Conservation (phyloP, 1,139 yeast species). For the Pichia sp. region DNA sequence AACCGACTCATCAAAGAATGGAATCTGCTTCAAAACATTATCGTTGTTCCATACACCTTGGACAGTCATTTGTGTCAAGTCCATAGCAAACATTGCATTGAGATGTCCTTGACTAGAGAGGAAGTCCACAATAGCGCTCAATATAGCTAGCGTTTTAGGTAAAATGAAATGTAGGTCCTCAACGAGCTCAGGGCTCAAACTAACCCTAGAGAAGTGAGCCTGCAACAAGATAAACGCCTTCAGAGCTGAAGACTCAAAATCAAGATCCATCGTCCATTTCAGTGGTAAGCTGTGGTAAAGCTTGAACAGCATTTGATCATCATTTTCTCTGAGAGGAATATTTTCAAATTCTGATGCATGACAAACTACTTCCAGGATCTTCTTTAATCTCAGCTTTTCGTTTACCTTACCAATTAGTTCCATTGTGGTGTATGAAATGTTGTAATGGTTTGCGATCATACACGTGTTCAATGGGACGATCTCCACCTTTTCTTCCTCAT, state of each 20-base stretch:
- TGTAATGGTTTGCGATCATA: constrained; percentile 68
- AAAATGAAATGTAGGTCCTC: constrained; percentile 52
- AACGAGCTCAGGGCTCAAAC: constrained; percentile 51
- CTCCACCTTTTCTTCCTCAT: constrained; percentile 34
- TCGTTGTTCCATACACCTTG: constrained; percentile 87
- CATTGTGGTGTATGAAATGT: constrained; percentile 59
- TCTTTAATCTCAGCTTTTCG: constrained; percentile 50
- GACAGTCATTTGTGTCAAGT: constrained; percentile 78
- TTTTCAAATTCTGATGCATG: constrained; percentile 64
- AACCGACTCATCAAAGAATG: constrained; percentile 51
- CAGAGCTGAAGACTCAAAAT: constrained; percentile 48
- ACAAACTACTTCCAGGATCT: constrained; percentile 58
- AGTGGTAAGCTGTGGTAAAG: constrained; percentile 59
- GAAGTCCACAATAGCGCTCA: constrained; percentile 67
- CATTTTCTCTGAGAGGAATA: constrained; percentile 56
- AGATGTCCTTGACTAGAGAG: constrained; percentile 75
- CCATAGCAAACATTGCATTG: constrained; percentile 80
- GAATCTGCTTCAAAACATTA: constrained; percentile 74
- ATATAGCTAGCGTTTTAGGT: constrained; percentile 39
- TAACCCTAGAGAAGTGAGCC: constrained; percentile 68
- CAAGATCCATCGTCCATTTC: constrained; percentile 34
- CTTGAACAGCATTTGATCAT: constrained; percentile 39
- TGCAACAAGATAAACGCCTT: constrained; percentile 75
- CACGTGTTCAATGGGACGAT: constrained; percentile 63
- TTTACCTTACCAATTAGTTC: constrained; percentile 48